Evolutionary conservation across 2,329 filamentous ascomycete genomes (phyloP), one percentile per base, ranked within the genome.

Genomic region (Fusarium falciforme): DNA sequence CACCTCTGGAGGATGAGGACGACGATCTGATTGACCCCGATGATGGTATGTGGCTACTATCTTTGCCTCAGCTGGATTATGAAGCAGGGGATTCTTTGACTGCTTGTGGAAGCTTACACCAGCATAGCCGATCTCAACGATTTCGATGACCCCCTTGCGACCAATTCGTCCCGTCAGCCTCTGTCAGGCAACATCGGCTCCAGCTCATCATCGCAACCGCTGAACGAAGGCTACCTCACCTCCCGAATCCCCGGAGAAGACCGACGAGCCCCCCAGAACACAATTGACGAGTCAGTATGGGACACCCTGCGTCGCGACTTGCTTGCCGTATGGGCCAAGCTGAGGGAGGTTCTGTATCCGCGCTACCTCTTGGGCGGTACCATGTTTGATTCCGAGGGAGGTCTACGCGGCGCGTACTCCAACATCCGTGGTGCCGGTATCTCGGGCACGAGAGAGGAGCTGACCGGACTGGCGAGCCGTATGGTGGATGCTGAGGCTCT

Each of bases 251-350:
- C 93, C 3, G 96, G 96, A 76, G 96, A 98, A 83, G 96, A 99
- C 85, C 93, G 96, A 64, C 90, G 93, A 73, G 95, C 96, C 17
- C 90, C 95, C 9, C 91, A 93, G 75, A 97, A 97, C 85, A 99
- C 96, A 54, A 97, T 99, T 82, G 96, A 99, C 83, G 96, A 99
- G 85, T 92, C 92, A 2, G 96, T 99, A 44, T 99, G 96, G 96
- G 94, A 96, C 49, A 99, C 96, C n/a, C 87, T 99, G 70, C 94
- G 93, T 61, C 93, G 96, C 76, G 96, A 99, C 83, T 86, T 99
- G 75, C 85, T 96, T 9, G 96, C 95, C 29, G 94, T 98, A 38
- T 98, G 96, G 96, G 93, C 94, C 85, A 99, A 99, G 88, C 94
- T 99, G 92, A 92, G 94, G 83, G 96, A 98, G 87, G 96, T 99